Percentiles rank a stretch among this genome's conserved stretches.
phyloP scores from a whole-genome alignment of 2,329 filamentous ascomycete species.

The Alternaria longipes region DNA sequence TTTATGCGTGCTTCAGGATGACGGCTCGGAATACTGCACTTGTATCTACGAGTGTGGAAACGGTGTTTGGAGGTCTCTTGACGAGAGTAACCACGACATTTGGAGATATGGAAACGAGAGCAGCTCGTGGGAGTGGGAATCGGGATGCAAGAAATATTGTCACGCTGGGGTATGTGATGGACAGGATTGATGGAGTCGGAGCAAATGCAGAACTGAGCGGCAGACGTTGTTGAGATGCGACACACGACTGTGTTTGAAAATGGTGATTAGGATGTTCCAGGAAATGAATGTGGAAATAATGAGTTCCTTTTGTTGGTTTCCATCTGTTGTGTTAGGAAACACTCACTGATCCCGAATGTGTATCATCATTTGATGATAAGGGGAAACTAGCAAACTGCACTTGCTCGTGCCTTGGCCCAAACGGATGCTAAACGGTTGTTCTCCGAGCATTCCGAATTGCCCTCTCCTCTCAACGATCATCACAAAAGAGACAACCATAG shows the following conservation, averaged over 20 bases:
- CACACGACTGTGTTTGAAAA: neutral
- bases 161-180: conserved; percentile 28
- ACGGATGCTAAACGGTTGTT: neutral
- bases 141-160: conserved; percentile 28
- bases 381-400: neutral
- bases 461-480: too few species aligned
- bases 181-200: neutral
- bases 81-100: neutral
- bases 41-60: conserved; percentile 32
- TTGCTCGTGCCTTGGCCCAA: neutral
- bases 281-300: neutral
- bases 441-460: too few species aligned
- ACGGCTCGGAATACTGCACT: conserved; percentile 23
- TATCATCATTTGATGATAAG: neutral
- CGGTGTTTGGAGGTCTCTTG: conserved; percentile 20
- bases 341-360: neutral
- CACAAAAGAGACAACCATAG: neutral
- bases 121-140: conserved; percentile 1
- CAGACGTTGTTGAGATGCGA: neutral
- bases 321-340: neutral
- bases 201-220: neutral
- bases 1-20: conserved; percentile 10
- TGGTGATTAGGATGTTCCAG: neutral
- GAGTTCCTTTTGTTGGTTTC: neutral
- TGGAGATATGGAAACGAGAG: neutral